These are phyloP conservation scores for Prinsepia uniflora DNA, from an alignment of 306 rosid genomes.

Conservation along the genomic window DNA sequence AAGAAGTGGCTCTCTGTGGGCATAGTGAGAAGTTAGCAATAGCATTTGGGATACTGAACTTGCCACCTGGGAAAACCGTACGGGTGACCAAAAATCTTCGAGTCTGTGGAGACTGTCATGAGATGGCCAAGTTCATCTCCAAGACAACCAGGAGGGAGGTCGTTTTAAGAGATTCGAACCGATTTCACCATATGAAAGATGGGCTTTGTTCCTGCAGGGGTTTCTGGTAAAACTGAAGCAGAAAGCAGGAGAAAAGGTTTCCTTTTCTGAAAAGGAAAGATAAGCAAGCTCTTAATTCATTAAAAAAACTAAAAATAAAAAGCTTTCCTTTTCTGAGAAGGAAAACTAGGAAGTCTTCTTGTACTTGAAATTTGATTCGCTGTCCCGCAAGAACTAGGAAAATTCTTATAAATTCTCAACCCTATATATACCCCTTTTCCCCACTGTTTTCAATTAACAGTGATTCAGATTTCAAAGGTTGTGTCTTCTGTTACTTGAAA, in stretches of 20 bases:
- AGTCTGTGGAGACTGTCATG: slow-evolving; percentile 76
- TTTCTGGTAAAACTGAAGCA: slow-evolving; percentile 47
- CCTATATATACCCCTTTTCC: too few species aligned
- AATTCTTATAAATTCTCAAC: too few species aligned
- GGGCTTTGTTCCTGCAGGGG: slow-evolving; percentile 68
- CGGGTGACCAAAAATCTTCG: slow-evolving; percentile 66
- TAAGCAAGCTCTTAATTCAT: background rate
- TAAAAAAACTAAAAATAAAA: too few species aligned
- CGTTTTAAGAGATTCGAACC: slow-evolving; percentile 62
- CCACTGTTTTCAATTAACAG: too few species aligned
- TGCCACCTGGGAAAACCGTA: slow-evolving; percentile 48
- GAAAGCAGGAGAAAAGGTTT: background rate
- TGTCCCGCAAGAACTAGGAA: background rate
- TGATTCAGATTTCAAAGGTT: too few species aligned
- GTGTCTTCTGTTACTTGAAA: too few species aligned
- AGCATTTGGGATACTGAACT: slow-evolving; percentile 61
- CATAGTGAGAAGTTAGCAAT: slow-evolving; percentile 73
- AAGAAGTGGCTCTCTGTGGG: slow-evolving; percentile 68
- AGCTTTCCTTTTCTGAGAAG: background rate
- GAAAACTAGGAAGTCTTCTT: background rate
- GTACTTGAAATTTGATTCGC: too few species aligned
- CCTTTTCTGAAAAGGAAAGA: background rate
- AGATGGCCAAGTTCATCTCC: slow-evolving; percentile 69
- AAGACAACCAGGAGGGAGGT: slow-evolving; percentile 49
- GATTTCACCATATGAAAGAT: slow-evolving; percentile 69